Evolutionary conservation across 2,329 filamentous ascomycete genomes (phyloP), one percentile per base, ranked within the genome.

Genomic region (Penicillium janthinellum): DNA sequence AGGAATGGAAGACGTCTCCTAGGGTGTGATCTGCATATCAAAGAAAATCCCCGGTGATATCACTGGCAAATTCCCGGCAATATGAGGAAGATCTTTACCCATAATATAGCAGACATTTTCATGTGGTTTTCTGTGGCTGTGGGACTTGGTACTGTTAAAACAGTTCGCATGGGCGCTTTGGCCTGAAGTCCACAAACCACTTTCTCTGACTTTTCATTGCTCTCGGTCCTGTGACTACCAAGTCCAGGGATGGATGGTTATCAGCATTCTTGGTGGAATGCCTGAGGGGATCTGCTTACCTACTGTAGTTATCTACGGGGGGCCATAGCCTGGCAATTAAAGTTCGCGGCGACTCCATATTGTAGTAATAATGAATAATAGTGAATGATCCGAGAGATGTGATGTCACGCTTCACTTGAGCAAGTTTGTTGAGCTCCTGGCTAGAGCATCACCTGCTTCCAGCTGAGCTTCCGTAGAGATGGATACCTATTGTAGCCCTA

Each of bases 211-310:
- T 22, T n/a, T 12, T 49, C n/a, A 3, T 49, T 20, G 7, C n/a
- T n/a, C 15, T 49, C 2, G 15, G 34, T 34, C 47, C 47, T 49
- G 47, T 35, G 47, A 35, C 31, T 14, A 22, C 8, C 12, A 52
- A 34, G 38, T 39, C 49, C 20, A 51, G 49, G 35, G 35, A 51
- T 51, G 35, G 35, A 20, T 35, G 39, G 15, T 28, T 52, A 14
- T 39, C 20, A 37, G 49, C 35, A 25, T 52, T 51, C 49, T 35
- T 49, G 28, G 49, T 39, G 49, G 35, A 52, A 52, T 51, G 12
- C 28, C 28, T 31, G 39, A 52, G 35, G 49, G 48, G 37, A 11
- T 5, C 34, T 20, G 15, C n/a, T 12, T 28, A 6, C 28, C 6
- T 31, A 31, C 49, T 11, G 34, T 35, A 14, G 28, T 12, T 14